A percentile compares a stretch with the other conserved stretches of the same genome.
Evolutionary conservation across 768 basidiomycete species (phyloP).

Genomic region (Podaxis mareebaensis): DNA sequence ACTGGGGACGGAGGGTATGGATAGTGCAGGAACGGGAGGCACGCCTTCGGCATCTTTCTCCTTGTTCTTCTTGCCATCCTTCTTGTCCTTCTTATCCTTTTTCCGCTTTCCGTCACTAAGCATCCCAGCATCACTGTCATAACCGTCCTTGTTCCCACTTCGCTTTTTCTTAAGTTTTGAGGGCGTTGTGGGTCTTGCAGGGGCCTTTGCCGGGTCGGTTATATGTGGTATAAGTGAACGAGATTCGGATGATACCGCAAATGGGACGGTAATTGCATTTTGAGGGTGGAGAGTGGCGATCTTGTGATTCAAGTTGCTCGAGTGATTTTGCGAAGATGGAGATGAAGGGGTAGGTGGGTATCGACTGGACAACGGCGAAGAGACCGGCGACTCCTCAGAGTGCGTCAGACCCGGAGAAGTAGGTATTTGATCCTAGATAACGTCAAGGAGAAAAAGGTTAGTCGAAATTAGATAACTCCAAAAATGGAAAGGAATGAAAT

Average conservation of each 20-base stretch:
- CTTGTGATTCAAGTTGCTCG: background rate
- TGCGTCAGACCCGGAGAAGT: conserved; percentile 8
- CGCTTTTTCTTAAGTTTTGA: conserved; percentile 44
- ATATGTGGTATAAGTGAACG: conserved; percentile 24
- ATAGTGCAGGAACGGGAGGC: background rate
- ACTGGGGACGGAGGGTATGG: background rate
- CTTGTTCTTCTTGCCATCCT: conserved; percentile 24
- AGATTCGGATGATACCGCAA: conserved; percentile 14
- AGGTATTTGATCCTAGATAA: conserved; percentile 10
- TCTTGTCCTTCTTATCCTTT: conserved; percentile 21
- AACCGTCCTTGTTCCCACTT: conserved; percentile 36
- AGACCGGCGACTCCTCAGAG: conserved; percentile 6
- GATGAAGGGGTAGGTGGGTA: conserved; percentile 15
- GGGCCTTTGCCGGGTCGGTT: conserved; percentile 4
- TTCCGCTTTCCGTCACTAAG: conserved; percentile 41
- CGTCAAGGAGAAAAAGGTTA: background rate
- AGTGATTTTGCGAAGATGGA: conserved; percentile 12
- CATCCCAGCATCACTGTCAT: conserved; percentile 56
- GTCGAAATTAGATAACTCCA: background rate
- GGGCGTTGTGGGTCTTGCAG: conserved; percentile 28
- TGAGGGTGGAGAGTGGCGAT: background rate
- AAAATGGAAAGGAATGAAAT: background rate
- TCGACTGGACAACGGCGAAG: conserved; percentile 10
- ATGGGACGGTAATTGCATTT: background rate
- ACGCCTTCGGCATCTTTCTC: conserved; percentile 17